Percentiles rank a stretch among this genome's conserved stretches.
These are phyloP conservation scores for Calendula officinalis DNA, from an alignment of 129 eudicot species.

Conservation along the genomic window DNA sequence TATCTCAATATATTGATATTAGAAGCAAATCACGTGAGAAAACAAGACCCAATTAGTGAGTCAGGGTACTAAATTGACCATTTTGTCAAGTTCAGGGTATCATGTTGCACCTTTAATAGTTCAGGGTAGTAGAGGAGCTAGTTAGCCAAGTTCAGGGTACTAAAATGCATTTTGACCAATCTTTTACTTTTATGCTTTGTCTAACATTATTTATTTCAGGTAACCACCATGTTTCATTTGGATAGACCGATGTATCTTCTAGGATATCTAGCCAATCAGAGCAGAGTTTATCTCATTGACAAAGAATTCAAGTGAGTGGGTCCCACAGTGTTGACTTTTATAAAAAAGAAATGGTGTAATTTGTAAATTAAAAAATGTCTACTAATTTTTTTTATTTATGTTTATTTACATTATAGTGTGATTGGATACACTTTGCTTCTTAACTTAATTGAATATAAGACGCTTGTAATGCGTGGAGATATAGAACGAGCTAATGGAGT, in stretches of 20 bases:
- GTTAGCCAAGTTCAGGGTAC: too few species aligned
- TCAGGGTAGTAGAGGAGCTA: too few species aligned
- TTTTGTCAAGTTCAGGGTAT: too few species aligned
- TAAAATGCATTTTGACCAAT: too few species aligned
- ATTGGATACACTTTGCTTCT: constrained; percentile 83
- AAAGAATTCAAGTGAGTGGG: constrained; percentile 35
- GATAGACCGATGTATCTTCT: constrained; percentile 35
- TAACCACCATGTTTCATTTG: constrained; percentile 35
- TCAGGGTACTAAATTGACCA: too few species aligned
- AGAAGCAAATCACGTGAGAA: too few species aligned
- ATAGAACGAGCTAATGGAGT: constrained; percentile 76
- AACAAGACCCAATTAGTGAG: too few species aligned
- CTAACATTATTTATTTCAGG: constrained; percentile 18
- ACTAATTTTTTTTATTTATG: constrained; percentile 6
- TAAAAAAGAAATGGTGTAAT: not conserved
- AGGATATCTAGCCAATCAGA: constrained; percentile 39
- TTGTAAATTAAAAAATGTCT: not conserved
- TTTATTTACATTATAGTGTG: constrained; percentile 48
- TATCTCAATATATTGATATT: too few species aligned
- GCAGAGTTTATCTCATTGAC: constrained; percentile 35
- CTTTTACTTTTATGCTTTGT: constrained; percentile 1
- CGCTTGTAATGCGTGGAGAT: constrained; percentile 97
- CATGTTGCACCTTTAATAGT: too few species aligned
- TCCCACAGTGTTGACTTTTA: not conserved
- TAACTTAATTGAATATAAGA: constrained; percentile 87